Evolutionary conservation across 306 rosid species (phyloP), one percentile per base, ranked within the genome.

Genomic region (Gillenia trifoliata): DNA sequence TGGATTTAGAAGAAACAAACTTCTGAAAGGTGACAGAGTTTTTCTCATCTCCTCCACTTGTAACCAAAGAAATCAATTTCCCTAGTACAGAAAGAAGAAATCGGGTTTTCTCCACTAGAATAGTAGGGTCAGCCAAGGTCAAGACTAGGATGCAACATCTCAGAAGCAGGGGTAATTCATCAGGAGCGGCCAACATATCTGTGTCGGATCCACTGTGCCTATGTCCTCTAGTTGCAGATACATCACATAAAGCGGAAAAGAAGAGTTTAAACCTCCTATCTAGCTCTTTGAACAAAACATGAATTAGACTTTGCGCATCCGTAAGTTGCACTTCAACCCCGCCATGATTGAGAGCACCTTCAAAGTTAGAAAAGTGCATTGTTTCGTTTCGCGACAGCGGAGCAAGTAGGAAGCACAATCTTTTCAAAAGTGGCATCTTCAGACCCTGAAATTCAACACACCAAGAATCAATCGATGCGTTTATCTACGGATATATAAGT

Each of bases 111-210:
- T 79, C 83, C 25, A 74, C 67, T 49, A 83, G 33, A n/a, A 75
- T 66, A 28, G 45, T 64, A 17, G 71, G 86, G 40, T 86, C 88
- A 8, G 79, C 77, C 65, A 85, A 65, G 9, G 86, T 85, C 83
- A 90, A 76, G 57, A 79, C 54, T 47, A 83, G 78, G 72, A 91
- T 64, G 77, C 87, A 87, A 75, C 91, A 82, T 43, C 97, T 87
- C 55, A 94, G 80, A 71, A 85, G 64, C 83, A 85, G 70, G 60
- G 79, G 55, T 57, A 90, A 74, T 38, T 88, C 85, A 28, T 87
- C 73, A 72, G 79, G 73, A 74, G 79, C n/a, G 20, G 81, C 49
- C 80, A 82, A 73, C 40, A 79, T 47, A 78, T 64, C 80, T 38
- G 85, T 71, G 57, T 62, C 61, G 76, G 36, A 81, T 63, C 30